Conservation (phyloP, 1,284 basidiomycete genomes). For the Ustilago lituana region DNA sequence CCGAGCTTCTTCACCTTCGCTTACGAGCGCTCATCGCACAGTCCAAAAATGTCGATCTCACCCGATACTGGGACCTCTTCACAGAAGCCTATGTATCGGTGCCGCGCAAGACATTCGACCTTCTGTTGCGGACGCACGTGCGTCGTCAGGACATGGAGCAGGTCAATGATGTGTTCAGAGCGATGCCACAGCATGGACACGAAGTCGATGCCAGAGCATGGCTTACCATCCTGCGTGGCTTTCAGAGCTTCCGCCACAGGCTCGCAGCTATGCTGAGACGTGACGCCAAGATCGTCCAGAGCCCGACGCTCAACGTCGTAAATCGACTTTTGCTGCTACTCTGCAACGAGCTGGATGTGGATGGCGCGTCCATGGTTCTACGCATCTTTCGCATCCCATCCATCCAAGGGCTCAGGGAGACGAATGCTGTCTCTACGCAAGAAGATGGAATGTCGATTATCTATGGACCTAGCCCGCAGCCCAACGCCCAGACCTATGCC, state of each 20-base stretch:
- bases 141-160: slow-evolving; percentile 25
- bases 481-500: slow-evolving; percentile 20
- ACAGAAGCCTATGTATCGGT: slow-evolving; percentile 8
- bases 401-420: neutral
- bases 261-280: slow-evolving; percentile 24
- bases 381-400: slow-evolving; percentile 34
- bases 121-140: slow-evolving; percentile 36
- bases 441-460: neutral
- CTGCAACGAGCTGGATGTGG: slow-evolving; percentile 20
- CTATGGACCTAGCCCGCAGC: slow-evolving; percentile 22
- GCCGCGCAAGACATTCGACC: slow-evolving; percentile 42
- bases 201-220: slow-evolving; percentile 30
- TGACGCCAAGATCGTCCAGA: slow-evolving; percentile 29
- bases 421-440: no score
- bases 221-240: slow-evolving; percentile 44
- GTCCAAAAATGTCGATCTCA: slow-evolving; percentile 4
- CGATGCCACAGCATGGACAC: slow-evolving; percentile 33
- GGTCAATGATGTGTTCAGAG: slow-evolving; percentile 35
- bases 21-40: slow-evolving; percentile 30
- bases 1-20: slow-evolving; percentile 40
- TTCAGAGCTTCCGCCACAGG: slow-evolving; percentile 26
- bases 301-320: slow-evolving; percentile 35
- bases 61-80: slow-evolving; percentile 20
- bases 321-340: slow-evolving; percentile 23
- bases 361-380: slow-evolving; percentile 25